phyloP scores from a whole-genome alignment of 768 basidiomycete genomes.

The Mycena venus region DNA sequence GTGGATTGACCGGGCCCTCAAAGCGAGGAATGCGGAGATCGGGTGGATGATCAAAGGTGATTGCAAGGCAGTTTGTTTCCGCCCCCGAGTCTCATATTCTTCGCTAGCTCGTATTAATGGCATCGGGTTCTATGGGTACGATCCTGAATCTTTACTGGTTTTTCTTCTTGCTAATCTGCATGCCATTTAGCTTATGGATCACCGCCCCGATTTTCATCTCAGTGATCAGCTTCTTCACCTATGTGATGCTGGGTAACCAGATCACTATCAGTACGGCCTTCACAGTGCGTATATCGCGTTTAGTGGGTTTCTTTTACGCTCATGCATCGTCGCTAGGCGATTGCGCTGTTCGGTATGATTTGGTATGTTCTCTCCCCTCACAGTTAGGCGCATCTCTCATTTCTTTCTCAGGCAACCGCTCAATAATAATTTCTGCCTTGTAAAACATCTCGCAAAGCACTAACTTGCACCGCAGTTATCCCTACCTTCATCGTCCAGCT shows the following conservation, averaged over 20 bases:
- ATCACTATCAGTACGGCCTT: too few species aligned
- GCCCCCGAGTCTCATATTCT: background rate
- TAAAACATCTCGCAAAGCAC: background rate
- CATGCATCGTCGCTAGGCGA: slow-evolving; percentile 59
- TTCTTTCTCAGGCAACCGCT: too few species aligned
- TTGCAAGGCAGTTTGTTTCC: background rate
- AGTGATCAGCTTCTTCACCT: slow-evolving; percentile 82
- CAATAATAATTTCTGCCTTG: background rate
- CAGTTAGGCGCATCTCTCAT: background rate
- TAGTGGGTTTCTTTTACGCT: too few species aligned
- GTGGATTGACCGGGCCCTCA: slow-evolving; percentile 18
- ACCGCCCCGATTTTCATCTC: too few species aligned
- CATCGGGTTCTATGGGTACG: slow-evolving; percentile 63
- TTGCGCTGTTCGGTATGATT: slow-evolving; percentile 90
- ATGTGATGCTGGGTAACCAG: slow-evolving; percentile 78
- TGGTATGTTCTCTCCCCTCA: slow-evolving; percentile 52
- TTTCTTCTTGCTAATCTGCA: background rate
- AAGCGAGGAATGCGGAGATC: slow-evolving; percentile 24
- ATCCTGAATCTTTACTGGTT: background rate
- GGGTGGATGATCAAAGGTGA: slow-evolving; percentile 70
- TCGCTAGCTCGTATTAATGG: slow-evolving; percentile 76
- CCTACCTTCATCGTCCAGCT: slow-evolving; percentile 85
- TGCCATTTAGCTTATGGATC: slow-evolving; percentile 62
- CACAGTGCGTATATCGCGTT: too few species aligned
- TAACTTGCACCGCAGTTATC: slow-evolving; percentile 49